These are phyloP conservation scores for Haplosporangium sp. DNA, from an alignment of 371 early-diverging fungal species.

Conservation along the genomic window DNA sequence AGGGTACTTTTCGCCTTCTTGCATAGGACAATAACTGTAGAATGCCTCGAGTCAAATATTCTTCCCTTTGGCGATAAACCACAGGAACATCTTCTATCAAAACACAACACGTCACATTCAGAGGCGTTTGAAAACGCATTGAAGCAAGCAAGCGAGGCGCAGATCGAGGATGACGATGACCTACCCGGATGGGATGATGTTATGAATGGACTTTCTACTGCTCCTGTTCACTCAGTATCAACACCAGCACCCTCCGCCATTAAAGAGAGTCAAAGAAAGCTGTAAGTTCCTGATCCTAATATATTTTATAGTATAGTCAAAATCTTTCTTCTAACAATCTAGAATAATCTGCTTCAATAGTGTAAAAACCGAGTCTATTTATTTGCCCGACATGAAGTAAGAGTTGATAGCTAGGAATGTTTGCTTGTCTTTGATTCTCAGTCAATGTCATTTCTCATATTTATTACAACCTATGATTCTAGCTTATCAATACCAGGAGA, in stretches of 20 bases:
- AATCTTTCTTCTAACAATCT: too few relatives aligned
- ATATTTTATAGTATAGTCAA: too few relatives aligned
- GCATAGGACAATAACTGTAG: conserved; percentile 25
- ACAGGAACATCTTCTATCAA: conserved; percentile 9
- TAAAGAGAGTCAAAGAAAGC: conserved; percentile 1
- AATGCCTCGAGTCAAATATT: conserved; percentile 28
- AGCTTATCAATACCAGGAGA: conserved; percentile 49
- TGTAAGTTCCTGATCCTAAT: neutral
- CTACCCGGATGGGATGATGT: conserved; percentile 39
- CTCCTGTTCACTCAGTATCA: neutral
- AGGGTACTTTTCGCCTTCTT: too few relatives aligned
- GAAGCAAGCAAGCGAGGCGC: conserved; percentile 25
- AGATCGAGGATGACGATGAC: conserved; percentile 42
- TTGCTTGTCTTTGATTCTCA: neutral
- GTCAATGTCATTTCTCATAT: neutral
- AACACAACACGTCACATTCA: neutral
- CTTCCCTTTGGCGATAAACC: conserved; percentile 26
- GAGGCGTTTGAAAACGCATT: conserved; percentile 19
- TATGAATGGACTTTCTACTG: conserved; percentile 9
- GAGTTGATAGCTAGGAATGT: neutral
- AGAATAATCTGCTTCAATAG: neutral
- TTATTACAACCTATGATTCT: neutral
- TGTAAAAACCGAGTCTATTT: neutral
- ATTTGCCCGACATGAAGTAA: conserved; percentile 31
- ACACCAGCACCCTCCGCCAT: neutral